phyloP scores from a whole-genome alignment of 345 rosid species.

The Rhizophora apiculata region DNA sequence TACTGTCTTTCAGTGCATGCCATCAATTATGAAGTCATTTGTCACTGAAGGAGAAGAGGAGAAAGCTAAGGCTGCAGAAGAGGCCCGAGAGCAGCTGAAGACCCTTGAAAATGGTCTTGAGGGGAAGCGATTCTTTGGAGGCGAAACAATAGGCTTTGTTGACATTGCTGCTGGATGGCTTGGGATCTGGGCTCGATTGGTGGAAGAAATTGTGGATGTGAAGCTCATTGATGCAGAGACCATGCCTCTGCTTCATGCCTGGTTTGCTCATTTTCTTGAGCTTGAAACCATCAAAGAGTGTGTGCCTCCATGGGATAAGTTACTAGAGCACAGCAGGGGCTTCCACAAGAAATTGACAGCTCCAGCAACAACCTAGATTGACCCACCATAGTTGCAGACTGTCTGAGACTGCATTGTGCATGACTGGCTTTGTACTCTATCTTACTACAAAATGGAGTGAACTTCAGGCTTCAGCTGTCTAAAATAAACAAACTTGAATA shows the following conservation, averaged over 20 bases:
- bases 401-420: too few species aligned
- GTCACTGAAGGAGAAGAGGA: constrained; percentile 20
- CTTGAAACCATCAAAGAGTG: constrained; percentile 26
- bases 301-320: constrained; percentile 22
- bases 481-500: too few species aligned
- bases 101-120: constrained; percentile 19
- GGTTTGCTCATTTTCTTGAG: constrained; percentile 26
- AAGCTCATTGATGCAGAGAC: constrained; percentile 27
- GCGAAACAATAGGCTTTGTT: constrained; percentile 23
- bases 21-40: constrained; percentile 15
- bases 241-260: constrained; percentile 22
- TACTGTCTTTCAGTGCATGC: constrained; percentile 15
- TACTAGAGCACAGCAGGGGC: constrained; percentile 30
- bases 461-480: too few species aligned
- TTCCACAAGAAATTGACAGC: constrained; percentile 13
- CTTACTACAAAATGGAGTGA: too few species aligned
- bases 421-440: too few species aligned
- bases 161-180: constrained; percentile 33
- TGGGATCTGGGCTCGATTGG: constrained; percentile 26
- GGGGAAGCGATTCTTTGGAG: constrained; percentile 31
- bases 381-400: background rate
- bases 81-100: constrained; percentile 29
- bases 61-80: constrained; percentile 23
- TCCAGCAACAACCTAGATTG: constrained; percentile 5
- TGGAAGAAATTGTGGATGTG: constrained; percentile 23